Evolutionary conservation across 768 basidiomycete genomes (phyloP).

Genomic region (Boletus coccyginus): DNA sequence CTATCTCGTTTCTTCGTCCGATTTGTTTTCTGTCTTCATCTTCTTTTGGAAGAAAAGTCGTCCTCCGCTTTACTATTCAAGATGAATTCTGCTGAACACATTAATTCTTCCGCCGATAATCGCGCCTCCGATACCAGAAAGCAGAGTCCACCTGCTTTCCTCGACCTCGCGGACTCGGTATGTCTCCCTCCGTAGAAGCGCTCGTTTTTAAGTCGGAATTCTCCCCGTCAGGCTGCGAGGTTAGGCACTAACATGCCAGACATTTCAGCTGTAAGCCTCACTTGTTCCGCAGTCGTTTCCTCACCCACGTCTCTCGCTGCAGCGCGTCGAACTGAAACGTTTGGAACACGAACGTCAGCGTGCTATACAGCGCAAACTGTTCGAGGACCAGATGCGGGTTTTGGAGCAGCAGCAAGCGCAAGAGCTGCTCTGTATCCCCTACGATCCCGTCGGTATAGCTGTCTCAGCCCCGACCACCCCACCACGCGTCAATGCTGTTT

Average conservation of each 20-base stretch:
- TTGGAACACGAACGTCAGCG: slow-evolving; percentile 86
- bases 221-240: slow-evolving; percentile 62
- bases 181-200: slow-evolving; percentile 33
- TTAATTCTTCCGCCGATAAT: slow-evolving; percentile 73
- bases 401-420: slow-evolving; percentile 90
- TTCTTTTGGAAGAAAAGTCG: slow-evolving; percentile 50
- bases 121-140: slow-evolving; percentile 68
- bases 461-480: slow-evolving; percentile 89
- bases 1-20: slow-evolving; percentile 47
- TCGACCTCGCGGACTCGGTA: slow-evolving; percentile 92
- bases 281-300: neutral
- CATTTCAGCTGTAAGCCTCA: slow-evolving; percentile 69
- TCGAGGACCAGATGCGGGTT: slow-evolving; percentile 95
- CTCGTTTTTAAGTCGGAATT: slow-evolving; percentile 3
- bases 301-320: slow-evolving; percentile 12
- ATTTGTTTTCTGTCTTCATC: slow-evolving; percentile 54
- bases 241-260: slow-evolving; percentile 86
- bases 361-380: slow-evolving; percentile 78
- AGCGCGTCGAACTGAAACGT: slow-evolving; percentile 90
- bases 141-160: slow-evolving; percentile 87
- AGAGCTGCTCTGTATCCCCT: slow-evolving; percentile 75
- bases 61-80: slow-evolving; percentile 41
- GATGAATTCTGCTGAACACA: slow-evolving; percentile 74
- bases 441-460: slow-evolving; percentile 64
- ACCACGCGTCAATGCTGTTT: slow-evolving; percentile 70